These are phyloP conservation scores for Prunus campanulata DNA, from an alignment of 306 rosid species.

Conservation along the genomic window DNA sequence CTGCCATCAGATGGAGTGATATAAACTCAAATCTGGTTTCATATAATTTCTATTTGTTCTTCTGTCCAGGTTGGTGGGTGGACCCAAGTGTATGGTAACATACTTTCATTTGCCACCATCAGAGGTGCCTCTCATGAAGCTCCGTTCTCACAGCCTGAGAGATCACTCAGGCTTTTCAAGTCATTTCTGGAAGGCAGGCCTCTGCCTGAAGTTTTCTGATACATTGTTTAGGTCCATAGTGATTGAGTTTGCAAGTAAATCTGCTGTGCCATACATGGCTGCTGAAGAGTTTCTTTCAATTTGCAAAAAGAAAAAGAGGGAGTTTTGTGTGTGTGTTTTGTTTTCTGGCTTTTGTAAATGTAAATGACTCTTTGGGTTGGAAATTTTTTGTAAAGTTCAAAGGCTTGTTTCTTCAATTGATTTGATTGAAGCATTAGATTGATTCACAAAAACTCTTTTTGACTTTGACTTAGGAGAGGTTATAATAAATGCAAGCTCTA, in stretches of 20 bases:
- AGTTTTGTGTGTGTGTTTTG: not conserved
- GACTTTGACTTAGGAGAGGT: not conserved
- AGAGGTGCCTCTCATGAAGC: slow-evolving; percentile 44
- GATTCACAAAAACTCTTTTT: not conserved
- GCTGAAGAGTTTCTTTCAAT: not conserved
- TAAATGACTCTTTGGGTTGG: not conserved
- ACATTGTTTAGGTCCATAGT: not conserved
- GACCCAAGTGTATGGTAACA: slow-evolving; percentile 39
- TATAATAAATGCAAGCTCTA: too few relatives aligned
- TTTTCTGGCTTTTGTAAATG: not conserved
- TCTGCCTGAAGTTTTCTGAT: slow-evolving; percentile 28
- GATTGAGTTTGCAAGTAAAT: not conserved
- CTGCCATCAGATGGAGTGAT: not conserved
- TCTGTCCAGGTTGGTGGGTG: slow-evolving; percentile 39
- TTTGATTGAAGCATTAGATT: not conserved
- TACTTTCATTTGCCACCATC: slow-evolving; percentile 35
- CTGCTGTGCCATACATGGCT: not conserved
- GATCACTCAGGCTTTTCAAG: slow-evolving; percentile 35
- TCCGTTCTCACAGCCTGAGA: slow-evolving; percentile 40
- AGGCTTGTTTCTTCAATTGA: not conserved
- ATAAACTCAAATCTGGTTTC: not conserved
- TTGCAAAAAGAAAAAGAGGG: not conserved
- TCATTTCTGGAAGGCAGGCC: slow-evolving; percentile 37
- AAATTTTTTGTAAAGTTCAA: not conserved
- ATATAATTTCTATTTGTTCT: not conserved